Evolutionary conservation across 441 rosid species (phyloP), one percentile per base, ranked within the genome.

Genomic region (Jatropha multifida): DNA sequence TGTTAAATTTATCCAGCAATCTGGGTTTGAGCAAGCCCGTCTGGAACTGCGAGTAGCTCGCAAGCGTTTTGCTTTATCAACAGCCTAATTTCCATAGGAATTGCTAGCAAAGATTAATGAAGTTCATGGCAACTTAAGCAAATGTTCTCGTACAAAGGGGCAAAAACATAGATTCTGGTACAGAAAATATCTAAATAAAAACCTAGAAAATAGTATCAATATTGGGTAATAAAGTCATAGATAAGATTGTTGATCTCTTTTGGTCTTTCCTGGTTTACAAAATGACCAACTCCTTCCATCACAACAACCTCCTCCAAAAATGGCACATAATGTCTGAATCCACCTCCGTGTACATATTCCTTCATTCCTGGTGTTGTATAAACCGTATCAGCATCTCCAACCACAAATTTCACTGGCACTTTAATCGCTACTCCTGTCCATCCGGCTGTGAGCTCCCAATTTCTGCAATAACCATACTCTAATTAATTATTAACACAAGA

Each of bases 381-480:
- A 0, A 87, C 88, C 86, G 76, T 76, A 81, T 91, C 96, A 26
- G 78, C 14, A 7, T 87, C 88, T 11, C 92, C 96, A 7, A 86
- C 84, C 1, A 88, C 70, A 69, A 84, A 91, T 80, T 86, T 91
- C 2, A 88, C 91, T 1, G 94, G 89, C 58, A 87, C 90, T 40
- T 81, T 78, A 75, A 90, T 82, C 60, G 72, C 73, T 60, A 60
- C 78, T 26, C 83, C 87, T 0, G 85, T 89, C 94, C 94, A 91
- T 52, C 90, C 65, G 8, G 88, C 86, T 6, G 88, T 88, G 18
- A 83, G 84, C 80, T 91, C 92, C 96, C 94, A 91, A 71, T 81
- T 89, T 79, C 96, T 91, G 78, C 58, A 61, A 46, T 2, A 42
- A 32, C 42, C 51, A 38, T 18, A 40, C 14, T 52, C 26, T 41